Evolutionary conservation across 208 protist species (phyloP), one percentile per base, ranked within the genome.

Genomic region (Leptomonas seymouri): DNA sequence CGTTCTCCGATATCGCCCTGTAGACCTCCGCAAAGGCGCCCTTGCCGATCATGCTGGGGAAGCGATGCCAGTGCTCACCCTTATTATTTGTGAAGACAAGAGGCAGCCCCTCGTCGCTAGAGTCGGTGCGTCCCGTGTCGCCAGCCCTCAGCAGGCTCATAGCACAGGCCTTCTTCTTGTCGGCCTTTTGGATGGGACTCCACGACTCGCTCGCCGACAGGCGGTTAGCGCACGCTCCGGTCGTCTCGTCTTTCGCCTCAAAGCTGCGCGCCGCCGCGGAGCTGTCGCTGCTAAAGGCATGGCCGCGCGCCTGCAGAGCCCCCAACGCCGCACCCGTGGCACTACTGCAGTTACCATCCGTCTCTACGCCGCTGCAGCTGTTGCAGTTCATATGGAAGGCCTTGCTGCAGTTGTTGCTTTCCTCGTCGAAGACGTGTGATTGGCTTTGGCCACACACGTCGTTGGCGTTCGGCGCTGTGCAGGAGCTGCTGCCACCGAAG

Each of bases 1-100:
- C 87, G 21, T 76, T 71, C 49, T 69, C 57, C 12, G 85, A 91
- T 42, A 93, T 74, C 14, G 85, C 85, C 57, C 81, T 85, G 65
- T 90, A 91, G 3, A 93, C 87, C 8, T 76, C 75, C 0, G 85
- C 80, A 42, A 85, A 91, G 51, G 87, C 83, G 16, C 87, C 87
- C 27, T 49, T 62, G 42, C 85, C 87, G 16, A 93, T 62, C 28
- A 73, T 65, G 34, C 85, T 65, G 7, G 58, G 64, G 27, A 84
- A 91, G 31, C 87, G 84, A 21, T 69, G 81, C 85, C 87, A 93
- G 9, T 51, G 44, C 34, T 77, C 85, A n/a, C 85, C 85, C 15
- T 88, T 80, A 36, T 80, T 71, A 60, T 93, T 85, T 18, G 48
- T 69, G 49, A 93, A 87, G 31, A 71, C 61, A n/a, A 88, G 71